These are phyloP conservation scores for Marsdenia floribunda DNA, from an alignment of 257 asterid genomes.

Conservation along the genomic window DNA sequence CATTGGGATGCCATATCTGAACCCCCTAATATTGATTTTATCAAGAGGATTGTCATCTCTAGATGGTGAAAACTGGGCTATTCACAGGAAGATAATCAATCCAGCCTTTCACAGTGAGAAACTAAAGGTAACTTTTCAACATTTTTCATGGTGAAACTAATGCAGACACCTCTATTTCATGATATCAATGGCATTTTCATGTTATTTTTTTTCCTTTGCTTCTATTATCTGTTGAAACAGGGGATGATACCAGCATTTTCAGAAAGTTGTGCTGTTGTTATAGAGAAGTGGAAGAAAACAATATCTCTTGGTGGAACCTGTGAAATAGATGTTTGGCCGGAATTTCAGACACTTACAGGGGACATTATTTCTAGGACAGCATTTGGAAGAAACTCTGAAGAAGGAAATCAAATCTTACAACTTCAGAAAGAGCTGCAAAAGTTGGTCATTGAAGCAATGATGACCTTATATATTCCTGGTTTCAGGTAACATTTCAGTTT, in stretches of 20 bases:
- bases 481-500: slow-evolving; percentile 28
- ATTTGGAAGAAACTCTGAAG: slow-evolving; percentile 41
- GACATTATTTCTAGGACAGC: slow-evolving; percentile 43
- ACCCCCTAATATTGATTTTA: slow-evolving; percentile 31
- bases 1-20: slow-evolving; percentile 32
- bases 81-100: slow-evolving; percentile 41
- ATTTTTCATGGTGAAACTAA: neutral
- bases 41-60: slow-evolving; percentile 41
- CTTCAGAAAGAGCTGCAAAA: slow-evolving; percentile 46
- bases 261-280: slow-evolving; percentile 21
- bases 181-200: neutral
- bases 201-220: neutral
- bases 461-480: slow-evolving; percentile 39
- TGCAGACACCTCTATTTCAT: neutral
- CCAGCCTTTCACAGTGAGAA: slow-evolving; percentile 50
- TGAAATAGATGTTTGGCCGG: slow-evolving; percentile 50
- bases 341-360: slow-evolving; percentile 34
- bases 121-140: slow-evolving; percentile 32
- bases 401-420: slow-evolving; percentile 34
- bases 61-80: slow-evolving; percentile 45
- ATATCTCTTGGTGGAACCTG: slow-evolving; percentile 19
- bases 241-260: slow-evolving; percentile 38
- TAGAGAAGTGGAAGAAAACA: slow-evolving; percentile 40
- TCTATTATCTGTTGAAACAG: slow-evolving; percentile 14
- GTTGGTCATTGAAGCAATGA: slow-evolving; percentile 39